Percentiles rank a stretch among this genome's conserved stretches.
Conservation (phyloP, 2,329 filamentous ascomycete genomes). For the Pyrenophora tritici-repentis region DNA sequence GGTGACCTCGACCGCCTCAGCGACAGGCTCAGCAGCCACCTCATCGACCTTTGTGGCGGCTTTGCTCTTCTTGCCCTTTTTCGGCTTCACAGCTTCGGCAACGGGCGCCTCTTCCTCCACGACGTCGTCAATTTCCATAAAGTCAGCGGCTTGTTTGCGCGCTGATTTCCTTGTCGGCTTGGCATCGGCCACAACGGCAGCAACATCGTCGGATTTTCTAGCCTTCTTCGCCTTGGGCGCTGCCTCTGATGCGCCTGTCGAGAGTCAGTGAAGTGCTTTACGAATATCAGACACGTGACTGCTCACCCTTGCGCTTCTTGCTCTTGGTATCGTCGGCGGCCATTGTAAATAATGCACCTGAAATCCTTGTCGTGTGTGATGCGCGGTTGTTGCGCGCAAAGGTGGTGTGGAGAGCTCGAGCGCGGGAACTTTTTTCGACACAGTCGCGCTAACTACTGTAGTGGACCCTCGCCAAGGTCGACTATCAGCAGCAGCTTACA, state of each 20-base stretch:
- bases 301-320: conserved; percentile 61
- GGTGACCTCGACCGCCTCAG: conserved; percentile 6
- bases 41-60: conserved; percentile 20
- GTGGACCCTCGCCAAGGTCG: conserved; percentile 23
- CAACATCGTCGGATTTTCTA: conserved; percentile 42
- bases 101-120: conserved; percentile 26
- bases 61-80: conserved; percentile 48
- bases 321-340: conserved; percentile 57
- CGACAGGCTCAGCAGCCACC: conserved; percentile 5
- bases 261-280: conserved; percentile 14
- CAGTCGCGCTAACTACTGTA: conserved; percentile 35
- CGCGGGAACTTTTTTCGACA: conserved; percentile 37
- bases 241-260: conserved; percentile 40
- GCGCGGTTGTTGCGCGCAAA: conserved; percentile 30
- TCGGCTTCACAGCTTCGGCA: conserved; percentile 20
- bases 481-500: conserved; percentile 6
- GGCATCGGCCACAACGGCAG: conserved; percentile 27
- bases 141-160: conserved; percentile 46
- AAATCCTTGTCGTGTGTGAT: conserved; percentile 15
- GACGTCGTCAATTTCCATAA: conserved; percentile 33
- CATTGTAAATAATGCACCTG: conserved; percentile 48
- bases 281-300: not conserved
- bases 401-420: conserved; percentile 38
- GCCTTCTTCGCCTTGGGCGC: conserved; percentile 47
- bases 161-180: conserved; percentile 32